Evolutionary conservation across 139 green algal species (phyloP).

Genomic region (Ostreobium quekettii): DNA sequence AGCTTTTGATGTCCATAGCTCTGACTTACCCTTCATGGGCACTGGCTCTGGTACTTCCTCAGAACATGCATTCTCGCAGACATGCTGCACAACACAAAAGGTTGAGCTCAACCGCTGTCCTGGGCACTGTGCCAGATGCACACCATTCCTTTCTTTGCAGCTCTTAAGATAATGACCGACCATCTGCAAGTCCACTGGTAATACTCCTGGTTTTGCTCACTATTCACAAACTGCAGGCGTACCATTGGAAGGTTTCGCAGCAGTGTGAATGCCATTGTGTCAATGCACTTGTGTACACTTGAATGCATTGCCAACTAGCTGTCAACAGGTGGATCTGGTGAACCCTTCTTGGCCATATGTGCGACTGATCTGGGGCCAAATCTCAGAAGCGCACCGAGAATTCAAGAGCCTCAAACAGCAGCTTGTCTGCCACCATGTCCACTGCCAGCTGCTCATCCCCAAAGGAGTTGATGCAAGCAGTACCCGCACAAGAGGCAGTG

Average conservation of each 20-base stretch:
- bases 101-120: neutral
- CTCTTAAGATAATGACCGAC: too few relatives aligned
- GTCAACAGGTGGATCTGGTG: too few relatives aligned
- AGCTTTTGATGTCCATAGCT: too few relatives aligned
- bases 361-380: neutral
- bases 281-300: too few relatives aligned
- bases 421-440: constrained; percentile 88
- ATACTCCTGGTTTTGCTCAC: neutral
- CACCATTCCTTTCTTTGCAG: too few relatives aligned
- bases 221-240: neutral
- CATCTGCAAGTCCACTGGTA: too few relatives aligned
- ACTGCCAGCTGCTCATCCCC: constrained; percentile 91
- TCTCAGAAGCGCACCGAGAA: constrained; percentile 48
- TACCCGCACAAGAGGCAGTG: constrained; percentile 78
- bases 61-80: constrained; percentile 80
- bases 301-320: too few relatives aligned
- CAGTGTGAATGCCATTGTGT: constrained; percentile 1
- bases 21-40: constrained; percentile 55
- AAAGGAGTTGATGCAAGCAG: constrained; percentile 88
- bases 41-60: constrained; percentile 91
- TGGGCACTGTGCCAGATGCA: neutral
- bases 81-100: constrained; percentile 35
- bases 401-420: constrained; percentile 84
- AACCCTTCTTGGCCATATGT: neutral
- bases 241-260: neutral